A percentile compares a stretch with the other conserved stretches of the same genome.
These are phyloP conservation scores for Peronospora destructor DNA, from an alignment of 352 stramenopile genomes.

Conservation along the genomic window DNA sequence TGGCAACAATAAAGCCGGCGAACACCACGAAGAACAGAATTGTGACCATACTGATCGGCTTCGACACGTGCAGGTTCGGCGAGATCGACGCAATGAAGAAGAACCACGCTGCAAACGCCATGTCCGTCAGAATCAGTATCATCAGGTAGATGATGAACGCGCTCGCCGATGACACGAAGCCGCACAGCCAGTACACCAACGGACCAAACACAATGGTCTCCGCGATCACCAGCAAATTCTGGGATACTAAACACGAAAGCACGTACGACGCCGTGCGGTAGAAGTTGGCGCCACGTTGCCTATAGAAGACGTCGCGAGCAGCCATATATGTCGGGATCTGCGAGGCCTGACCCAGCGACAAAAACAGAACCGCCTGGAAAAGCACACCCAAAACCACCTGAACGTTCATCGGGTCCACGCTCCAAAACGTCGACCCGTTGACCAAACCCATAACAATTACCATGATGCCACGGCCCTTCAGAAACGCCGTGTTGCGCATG, in stretches of 20 bases:
- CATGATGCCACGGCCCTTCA: constrained; percentile 25
- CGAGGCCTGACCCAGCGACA: constrained; percentile 54
- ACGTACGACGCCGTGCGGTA: constrained; percentile 47
- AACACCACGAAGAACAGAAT: constrained; percentile 37
- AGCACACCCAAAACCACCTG: constrained; percentile 51
- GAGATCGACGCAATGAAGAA: constrained; percentile 28
- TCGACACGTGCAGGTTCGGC: constrained; percentile 20
- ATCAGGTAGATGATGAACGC: constrained; percentile 27
- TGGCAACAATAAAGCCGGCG: constrained; percentile 29
- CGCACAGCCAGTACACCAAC: constrained; percentile 73
- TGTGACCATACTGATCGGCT: constrained; percentile 19
- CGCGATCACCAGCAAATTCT: constrained; percentile 42
- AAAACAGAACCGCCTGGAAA: constrained; percentile 65
- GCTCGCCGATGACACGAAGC: constrained; percentile 18
- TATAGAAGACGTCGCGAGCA: constrained; percentile 63
- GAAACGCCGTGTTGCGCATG: constrained; percentile 28
- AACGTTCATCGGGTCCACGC: constrained; percentile 24
- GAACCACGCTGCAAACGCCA: constrained; percentile 34
- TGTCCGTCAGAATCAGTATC: constrained; percentile 20
- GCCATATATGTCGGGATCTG: constrained; percentile 66
- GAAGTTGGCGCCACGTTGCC: constrained; percentile 66
- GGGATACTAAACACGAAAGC: constrained; percentile 42
- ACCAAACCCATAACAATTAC: constrained; percentile 30
- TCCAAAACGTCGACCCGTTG: constrained; percentile 33
- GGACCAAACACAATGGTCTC: constrained; percentile 66